Conservation (phyloP, 2,329 filamentous ascomycete genomes). For the Cladophialophora exuberans region DNA sequence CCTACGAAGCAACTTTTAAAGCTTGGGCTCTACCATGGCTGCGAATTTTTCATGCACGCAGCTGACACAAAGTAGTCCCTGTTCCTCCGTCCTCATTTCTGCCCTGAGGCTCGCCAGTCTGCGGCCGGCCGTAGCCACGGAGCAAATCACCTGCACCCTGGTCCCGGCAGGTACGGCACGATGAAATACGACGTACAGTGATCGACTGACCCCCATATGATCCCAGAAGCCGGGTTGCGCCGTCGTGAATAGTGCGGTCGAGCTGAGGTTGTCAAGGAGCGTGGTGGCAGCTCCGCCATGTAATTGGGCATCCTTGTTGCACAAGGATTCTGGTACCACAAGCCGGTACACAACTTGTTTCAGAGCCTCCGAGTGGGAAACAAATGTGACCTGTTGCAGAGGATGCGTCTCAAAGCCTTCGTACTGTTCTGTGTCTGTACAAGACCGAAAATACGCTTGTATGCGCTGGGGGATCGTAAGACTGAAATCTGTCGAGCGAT, state of each 20-base stretch:
- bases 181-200: conserved; percentile 7
- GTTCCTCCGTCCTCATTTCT: neutral
- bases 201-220: conserved; percentile 40
- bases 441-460: neutral
- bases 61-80: neutral
- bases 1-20: no score
- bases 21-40: no score
- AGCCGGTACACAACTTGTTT: neutral
- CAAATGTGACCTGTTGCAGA: neutral
- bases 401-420: neutral
- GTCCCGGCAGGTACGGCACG: neutral
- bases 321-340: neutral
- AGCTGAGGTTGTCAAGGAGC: conserved; percentile 68
- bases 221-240: conserved; percentile 64
- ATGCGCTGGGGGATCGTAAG: neutral
- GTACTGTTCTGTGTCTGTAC: neutral
- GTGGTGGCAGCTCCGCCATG: conserved; percentile 58
- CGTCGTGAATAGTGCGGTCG: conserved; percentile 60
- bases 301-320: conserved; percentile 7
- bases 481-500: neutral
- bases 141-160: neutral
- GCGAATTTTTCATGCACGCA: neutral
- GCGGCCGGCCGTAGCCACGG: neutral
- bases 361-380: neutral
- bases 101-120: neutral